These are phyloP conservation scores for Ganoderma leucocontextum DNA, from an alignment of 1,284 basidiomycete species.

Conservation along the genomic window DNA sequence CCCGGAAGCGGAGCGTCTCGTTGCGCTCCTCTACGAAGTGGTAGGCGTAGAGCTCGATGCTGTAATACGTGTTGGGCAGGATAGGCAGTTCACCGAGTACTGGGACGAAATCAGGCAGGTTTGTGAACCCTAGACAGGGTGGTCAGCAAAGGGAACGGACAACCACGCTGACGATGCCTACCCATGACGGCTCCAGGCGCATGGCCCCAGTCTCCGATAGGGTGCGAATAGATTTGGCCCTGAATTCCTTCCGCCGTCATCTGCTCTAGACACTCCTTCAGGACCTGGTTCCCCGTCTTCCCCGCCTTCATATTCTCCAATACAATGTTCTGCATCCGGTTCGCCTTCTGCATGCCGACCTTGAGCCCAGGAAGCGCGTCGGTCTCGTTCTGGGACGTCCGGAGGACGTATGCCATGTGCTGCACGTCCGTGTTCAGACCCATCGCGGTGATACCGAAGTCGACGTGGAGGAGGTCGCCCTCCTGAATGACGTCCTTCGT, in stretches of 20 bases:
- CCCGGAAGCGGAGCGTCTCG: conserved; percentile 53
- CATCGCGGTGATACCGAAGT: conserved; percentile 62
- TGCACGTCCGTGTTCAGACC: conserved; percentile 65
- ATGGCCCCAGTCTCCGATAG: conserved; percentile 67
- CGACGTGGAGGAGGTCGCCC: conserved; percentile 61
- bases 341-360: conserved; percentile 54
- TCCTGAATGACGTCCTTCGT: conserved; percentile 50
- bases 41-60: conserved; percentile 60
- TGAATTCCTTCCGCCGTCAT: conserved; percentile 55
- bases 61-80: conserved; percentile 56
- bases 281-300: conserved; percentile 56
- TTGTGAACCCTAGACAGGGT: conserved; percentile 50
- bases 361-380: conserved; percentile 53
- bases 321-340: conserved; percentile 60
- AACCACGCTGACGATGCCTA: conserved; percentile 31
- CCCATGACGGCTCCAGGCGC: conserved; percentile 60
- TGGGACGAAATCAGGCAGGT: conserved; percentile 54
- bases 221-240: conserved; percentile 61
- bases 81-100: conserved; percentile 54
- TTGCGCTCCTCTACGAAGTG: conserved; percentile 59
- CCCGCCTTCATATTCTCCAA: conserved; percentile 54
- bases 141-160: background rate
- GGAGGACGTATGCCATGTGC: conserved; percentile 63
- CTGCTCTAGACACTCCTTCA: conserved; percentile 48
- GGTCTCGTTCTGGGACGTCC: conserved; percentile 48